These are phyloP conservation scores for Neoscytalidium dimidiatum DNA, from an alignment of 2,329 filamentous ascomycete genomes.

Conservation along the genomic window DNA sequence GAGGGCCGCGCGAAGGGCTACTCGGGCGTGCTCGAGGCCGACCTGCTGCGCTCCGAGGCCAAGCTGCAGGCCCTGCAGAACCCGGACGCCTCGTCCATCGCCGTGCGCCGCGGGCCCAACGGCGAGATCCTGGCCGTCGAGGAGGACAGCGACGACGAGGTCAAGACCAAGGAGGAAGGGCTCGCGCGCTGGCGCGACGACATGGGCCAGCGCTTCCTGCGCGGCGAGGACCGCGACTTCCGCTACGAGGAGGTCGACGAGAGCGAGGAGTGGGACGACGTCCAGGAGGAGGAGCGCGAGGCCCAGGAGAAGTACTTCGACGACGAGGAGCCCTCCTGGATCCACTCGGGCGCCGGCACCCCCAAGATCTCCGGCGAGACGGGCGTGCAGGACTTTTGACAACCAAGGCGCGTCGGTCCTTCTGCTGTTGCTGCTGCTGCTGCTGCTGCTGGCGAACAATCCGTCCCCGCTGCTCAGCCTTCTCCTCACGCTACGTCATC, in stretches of 20 bases:
- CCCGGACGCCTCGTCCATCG: constrained; percentile 54
- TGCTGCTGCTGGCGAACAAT: too few relatives aligned
- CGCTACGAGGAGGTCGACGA: constrained; percentile 72
- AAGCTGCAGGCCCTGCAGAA: constrained; percentile 66
- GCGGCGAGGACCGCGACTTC: constrained; percentile 75
- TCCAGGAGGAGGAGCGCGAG: constrained; percentile 60
- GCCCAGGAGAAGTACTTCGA: constrained; percentile 78
- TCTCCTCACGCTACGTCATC: background rate
- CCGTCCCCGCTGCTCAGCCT: too few relatives aligned
- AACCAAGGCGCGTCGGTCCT: constrained; percentile 2
- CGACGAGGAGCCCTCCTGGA: constrained; percentile 71
- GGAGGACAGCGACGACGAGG: constrained; percentile 59
- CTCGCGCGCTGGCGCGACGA: constrained; percentile 69
- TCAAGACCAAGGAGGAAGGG: constrained; percentile 66
- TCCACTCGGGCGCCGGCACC: constrained; percentile 37
- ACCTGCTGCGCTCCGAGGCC: constrained; percentile 74
- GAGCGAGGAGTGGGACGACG: constrained; percentile 71
- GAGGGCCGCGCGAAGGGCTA: constrained; percentile 77
- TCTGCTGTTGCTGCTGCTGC: background rate
- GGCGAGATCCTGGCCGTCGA: constrained; percentile 62
- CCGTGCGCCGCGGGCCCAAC: constrained; percentile 52
- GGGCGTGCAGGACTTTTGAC: constrained; percentile 51
- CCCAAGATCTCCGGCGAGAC: constrained; percentile 48
- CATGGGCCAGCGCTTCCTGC: constrained; percentile 72
- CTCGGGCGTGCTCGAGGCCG: constrained; percentile 75